These are phyloP conservation scores for Metschnikowia shivogae DNA, from an alignment of 805 yeast species.

Conservation along the genomic window DNA sequence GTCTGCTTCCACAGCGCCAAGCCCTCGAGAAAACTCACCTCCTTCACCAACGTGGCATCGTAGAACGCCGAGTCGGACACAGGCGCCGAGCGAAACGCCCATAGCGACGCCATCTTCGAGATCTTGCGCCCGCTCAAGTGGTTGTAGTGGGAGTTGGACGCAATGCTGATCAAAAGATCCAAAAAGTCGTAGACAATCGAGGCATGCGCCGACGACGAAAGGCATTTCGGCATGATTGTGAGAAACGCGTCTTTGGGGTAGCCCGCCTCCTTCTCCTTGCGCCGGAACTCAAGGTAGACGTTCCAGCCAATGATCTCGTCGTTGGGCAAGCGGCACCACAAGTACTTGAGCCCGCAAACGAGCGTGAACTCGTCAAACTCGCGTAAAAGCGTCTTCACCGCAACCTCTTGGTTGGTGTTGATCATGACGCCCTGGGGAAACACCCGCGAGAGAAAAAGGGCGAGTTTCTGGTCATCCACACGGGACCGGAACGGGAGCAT, in stretches of 20 bases:
- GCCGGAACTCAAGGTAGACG: conserved; percentile 65
- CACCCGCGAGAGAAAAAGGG: conserved; percentile 51
- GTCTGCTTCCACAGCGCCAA: conserved; percentile 73
- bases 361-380: conserved; percentile 62
- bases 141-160: conserved; percentile 75
- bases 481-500: conserved; percentile 76
- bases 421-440: conserved; percentile 56
- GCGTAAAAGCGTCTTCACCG: conserved; percentile 43
- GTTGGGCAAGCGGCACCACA: conserved; percentile 83
- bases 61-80: conserved; percentile 27
- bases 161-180: conserved; percentile 70
- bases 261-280: conserved; percentile 58
- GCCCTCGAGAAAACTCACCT: conserved; percentile 58
- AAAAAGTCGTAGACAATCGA: conserved; percentile 84
- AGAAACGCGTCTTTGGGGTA: conserved; percentile 72
- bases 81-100: conserved; percentile 61
- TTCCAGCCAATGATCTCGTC: conserved; percentile 84
- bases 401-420: conserved; percentile 26
- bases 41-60: conserved; percentile 33
- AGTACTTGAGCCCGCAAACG: conserved; percentile 69
- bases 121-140: conserved; percentile 77
- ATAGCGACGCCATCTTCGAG: conserved; percentile 75
- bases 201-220: conserved; percentile 82
- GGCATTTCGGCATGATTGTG: conserved; percentile 78
- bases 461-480: conserved; percentile 56